phyloP scores from a whole-genome alignment of 345 rosid genomes.

The Brassica cretica region DNA sequence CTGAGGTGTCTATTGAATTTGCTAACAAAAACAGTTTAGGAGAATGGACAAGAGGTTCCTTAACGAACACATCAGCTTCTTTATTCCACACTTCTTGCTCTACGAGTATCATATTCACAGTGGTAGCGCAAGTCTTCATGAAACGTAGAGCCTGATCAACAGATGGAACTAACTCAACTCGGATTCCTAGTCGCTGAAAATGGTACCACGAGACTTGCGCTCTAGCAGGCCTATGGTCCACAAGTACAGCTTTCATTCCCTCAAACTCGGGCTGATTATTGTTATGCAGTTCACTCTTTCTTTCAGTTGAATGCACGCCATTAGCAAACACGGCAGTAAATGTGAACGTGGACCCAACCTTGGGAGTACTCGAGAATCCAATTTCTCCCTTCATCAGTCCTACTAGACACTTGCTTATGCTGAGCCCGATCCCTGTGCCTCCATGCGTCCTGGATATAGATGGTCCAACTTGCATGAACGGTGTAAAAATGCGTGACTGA shows the following conservation, averaged over 20 bases:
- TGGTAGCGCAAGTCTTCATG: slow-evolving; percentile 38
- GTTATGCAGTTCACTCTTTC: slow-evolving; percentile 49
- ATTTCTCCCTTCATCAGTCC: slow-evolving; percentile 90
- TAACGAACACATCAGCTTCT: slow-evolving; percentile 54
- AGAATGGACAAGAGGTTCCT: slow-evolving; percentile 32
- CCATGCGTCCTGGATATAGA: slow-evolving; percentile 88
- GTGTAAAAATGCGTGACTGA: slow-evolving; percentile 88
- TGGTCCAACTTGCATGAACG: slow-evolving; percentile 93
- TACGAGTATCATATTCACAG: slow-evolving; percentile 59
- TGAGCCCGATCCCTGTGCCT: slow-evolving; percentile 95
- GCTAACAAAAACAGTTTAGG: slow-evolving; percentile 65
- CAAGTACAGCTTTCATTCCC: slow-evolving; percentile 74
- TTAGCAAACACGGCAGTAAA: slow-evolving; percentile 77
- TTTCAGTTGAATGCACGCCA: slow-evolving; percentile 48
- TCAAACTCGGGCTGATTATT: slow-evolving; percentile 56
- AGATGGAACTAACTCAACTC: slow-evolving; percentile 58
- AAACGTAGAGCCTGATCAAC: slow-evolving; percentile 48
- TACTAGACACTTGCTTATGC: slow-evolving; percentile 95
- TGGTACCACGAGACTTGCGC: slow-evolving; percentile 81
- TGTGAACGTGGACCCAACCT: slow-evolving; percentile 85
- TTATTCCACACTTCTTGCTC: slow-evolving; percentile 87
- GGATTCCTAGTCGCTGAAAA: slow-evolving; percentile 74
- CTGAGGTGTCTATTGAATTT: slow-evolving; percentile 43
- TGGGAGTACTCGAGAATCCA: slow-evolving; percentile 77
- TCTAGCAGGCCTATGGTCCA: slow-evolving; percentile 71